A percentile compares a stretch with the other conserved stretches of the same genome.
These are phyloP conservation scores for Rhizophagus sp. DNA, from an alignment of 192 early-diverging fungal genomes.

Conservation along the genomic window DNA sequence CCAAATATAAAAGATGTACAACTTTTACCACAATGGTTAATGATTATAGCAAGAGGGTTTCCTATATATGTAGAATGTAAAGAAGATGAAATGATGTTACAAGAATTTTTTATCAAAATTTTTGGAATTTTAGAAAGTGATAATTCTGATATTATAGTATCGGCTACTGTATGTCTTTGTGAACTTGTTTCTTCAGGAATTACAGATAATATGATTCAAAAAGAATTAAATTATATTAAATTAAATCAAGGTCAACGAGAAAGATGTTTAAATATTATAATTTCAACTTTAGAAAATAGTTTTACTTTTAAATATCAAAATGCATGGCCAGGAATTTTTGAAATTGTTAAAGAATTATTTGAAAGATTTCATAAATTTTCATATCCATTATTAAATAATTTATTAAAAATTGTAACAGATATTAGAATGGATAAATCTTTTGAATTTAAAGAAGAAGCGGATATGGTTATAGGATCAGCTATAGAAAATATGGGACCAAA, in stretches of 20 bases:
- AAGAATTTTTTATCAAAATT: conserved; percentile 59
- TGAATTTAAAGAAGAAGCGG: conserved; percentile 84
- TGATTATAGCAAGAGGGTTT: conserved; percentile 76
- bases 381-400: conserved; percentile 58
- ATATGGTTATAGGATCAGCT: conserved; percentile 77
- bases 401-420: conserved; percentile 64
- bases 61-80: conserved; percentile 63
- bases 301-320: conserved; percentile 79
- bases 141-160: conserved; percentile 57
- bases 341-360: conserved; percentile 75
- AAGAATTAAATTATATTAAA: conserved; percentile 40
- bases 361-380: conserved; percentile 66
- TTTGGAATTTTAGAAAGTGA: conserved; percentile 68
- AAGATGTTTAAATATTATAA: conserved; percentile 50
- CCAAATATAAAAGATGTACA: conserved; percentile 83
- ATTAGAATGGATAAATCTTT: conserved; percentile 84
- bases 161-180: conserved; percentile 70
- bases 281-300: conserved; percentile 52
- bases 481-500: conserved; percentile 80
- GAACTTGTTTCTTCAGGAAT: conserved; percentile 73
- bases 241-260: conserved; percentile 26
- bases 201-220: conserved; percentile 71
- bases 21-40: conserved; percentile 82
- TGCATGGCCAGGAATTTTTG: conserved; percentile 82
- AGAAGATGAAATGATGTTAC: conserved; percentile 44